Percentiles rank a stretch among this genome's conserved stretches.
phyloP scores from a whole-genome alignment of 2,329 filamentous ascomycete species.

The Calonectria multiphialidica region DNA sequence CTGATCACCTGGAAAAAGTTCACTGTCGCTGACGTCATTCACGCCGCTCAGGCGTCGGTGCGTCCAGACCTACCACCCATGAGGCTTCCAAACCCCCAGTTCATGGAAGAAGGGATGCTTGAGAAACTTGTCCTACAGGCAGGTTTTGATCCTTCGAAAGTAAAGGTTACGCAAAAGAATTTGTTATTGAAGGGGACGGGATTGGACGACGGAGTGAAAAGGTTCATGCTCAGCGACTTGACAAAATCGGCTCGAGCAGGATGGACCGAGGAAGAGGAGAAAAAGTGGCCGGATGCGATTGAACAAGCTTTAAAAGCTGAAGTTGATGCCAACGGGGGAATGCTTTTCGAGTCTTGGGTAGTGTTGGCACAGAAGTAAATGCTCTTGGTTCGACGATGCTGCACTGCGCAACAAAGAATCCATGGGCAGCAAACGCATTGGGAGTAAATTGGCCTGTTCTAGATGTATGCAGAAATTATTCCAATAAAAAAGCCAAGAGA shows the following conservation, averaged over 20 bases:
- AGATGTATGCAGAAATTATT: too few species aligned
- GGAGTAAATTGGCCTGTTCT: too few species aligned
- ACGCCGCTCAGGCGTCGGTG: slow-evolving; percentile 43
- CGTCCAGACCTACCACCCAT: slow-evolving; percentile 44
- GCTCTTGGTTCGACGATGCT: too few species aligned
- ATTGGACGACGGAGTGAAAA: slow-evolving; percentile 33
- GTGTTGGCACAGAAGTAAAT: slow-evolving; percentile 20
- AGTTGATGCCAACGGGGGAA: slow-evolving; percentile 33
- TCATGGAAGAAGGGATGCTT: slow-evolving; percentile 39
- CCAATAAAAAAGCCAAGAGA: too few species aligned
- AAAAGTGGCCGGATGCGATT: slow-evolving; percentile 37
- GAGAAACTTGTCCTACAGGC: slow-evolving; percentile 33
- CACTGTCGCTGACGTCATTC: slow-evolving; percentile 38
- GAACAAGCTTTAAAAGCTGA: slow-evolving; percentile 34
- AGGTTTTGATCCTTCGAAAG: slow-evolving; percentile 34
- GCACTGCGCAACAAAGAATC: too few species aligned
- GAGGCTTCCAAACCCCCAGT: slow-evolving; percentile 41
- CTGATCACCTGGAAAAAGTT: slow-evolving; percentile 44
- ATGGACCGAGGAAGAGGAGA: slow-evolving; percentile 37
- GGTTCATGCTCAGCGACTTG: slow-evolving; percentile 37
- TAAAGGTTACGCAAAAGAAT: slow-evolving; percentile 21
- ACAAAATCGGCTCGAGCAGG: slow-evolving; percentile 34
- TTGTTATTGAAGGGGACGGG: slow-evolving; percentile 30
- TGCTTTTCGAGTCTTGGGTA: slow-evolving; percentile 40
- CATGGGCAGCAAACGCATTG: too few species aligned